These are phyloP conservation scores for Trichophyton schoenleinii DNA, from an alignment of 2,329 filamentous ascomycete species.

Conservation along the genomic window DNA sequence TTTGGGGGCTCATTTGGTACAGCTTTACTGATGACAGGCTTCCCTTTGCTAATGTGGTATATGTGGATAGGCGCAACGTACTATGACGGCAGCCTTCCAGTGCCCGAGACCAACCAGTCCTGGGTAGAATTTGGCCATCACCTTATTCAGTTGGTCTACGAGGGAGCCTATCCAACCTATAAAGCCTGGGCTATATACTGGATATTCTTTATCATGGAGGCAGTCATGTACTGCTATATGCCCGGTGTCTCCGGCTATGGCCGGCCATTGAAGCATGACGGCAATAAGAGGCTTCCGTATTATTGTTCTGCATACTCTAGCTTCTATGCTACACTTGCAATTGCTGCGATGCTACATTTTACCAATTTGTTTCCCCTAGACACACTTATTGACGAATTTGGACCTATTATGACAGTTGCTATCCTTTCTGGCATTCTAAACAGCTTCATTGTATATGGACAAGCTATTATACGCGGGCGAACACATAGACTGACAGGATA, in stretches of 20 bases:
- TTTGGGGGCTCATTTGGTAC: constrained; percentile 79
- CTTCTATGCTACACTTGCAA: constrained; percentile 71
- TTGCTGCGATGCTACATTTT: constrained; percentile 60
- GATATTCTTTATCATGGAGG: constrained; percentile 80
- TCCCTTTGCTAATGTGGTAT: constrained; percentile 92
- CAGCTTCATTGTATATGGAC: constrained; percentile 72
- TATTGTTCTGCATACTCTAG: constrained; percentile 84
- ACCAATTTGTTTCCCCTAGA: constrained; percentile 78
- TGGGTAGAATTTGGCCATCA: constrained; percentile 61
- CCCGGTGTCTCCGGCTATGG: constrained; percentile 80
- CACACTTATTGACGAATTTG: constrained; percentile 88
- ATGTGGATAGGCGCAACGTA: constrained; percentile 96
- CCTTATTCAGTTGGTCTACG: constrained; percentile 60
- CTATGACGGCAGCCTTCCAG: constrained; percentile 73
- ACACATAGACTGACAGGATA: constrained; percentile 85
- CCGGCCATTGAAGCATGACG: constrained; percentile 70
- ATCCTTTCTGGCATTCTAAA: constrained; percentile 83
- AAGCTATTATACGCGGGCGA: constrained; percentile 63
- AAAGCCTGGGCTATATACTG: constrained; percentile 92
- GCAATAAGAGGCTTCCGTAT: constrained; percentile 77
- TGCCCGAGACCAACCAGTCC: constrained; percentile 52
- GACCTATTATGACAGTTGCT: constrained; percentile 79
- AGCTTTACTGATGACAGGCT: constrained; percentile 72
- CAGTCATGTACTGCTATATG: constrained; percentile 65
- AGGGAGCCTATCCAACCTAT: constrained; percentile 67